Evolutionary conservation across 176 grass and related monocot genomes (phyloP).

Genomic region (Avena sativa): DNA sequence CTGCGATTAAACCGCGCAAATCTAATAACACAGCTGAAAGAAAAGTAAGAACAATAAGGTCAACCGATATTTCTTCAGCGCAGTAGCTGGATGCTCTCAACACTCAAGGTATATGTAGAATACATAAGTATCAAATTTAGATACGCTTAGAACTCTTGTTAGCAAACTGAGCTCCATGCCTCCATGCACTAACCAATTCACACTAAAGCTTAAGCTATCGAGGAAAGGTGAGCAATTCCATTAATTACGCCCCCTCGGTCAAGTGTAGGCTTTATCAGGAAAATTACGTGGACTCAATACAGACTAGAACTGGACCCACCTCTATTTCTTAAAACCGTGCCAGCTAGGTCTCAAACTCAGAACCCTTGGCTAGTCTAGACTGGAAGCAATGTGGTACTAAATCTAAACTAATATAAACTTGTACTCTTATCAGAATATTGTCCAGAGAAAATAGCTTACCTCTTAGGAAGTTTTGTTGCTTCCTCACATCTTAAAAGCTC

Average conservation of each 20-base stretch:
- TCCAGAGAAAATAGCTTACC: constrained; percentile 51
- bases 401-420: constrained; percentile 27
- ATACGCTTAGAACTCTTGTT: constrained; percentile 1
- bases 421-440: background rate
- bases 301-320: background rate
- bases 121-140: constrained; percentile 12
- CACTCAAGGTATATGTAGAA: background rate
- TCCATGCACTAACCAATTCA: background rate
- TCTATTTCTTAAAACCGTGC: constrained; percentile 14
- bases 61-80: constrained; percentile 25
- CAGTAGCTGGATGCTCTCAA: background rate
- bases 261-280: background rate
- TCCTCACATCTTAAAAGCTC: constrained; percentile 98
- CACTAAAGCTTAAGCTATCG: background rate
- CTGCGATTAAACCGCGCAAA: constrained; percentile 22
- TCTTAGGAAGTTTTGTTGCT: constrained; percentile 96
- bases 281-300: background rate
- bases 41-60: constrained; percentile 13
- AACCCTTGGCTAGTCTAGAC: constrained; percentile 22
- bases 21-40: background rate
- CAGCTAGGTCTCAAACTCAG: background rate
- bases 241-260: background rate
- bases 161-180: constrained; percentile 1
- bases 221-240: background rate
- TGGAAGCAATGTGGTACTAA: constrained; percentile 14